phyloP scores from a whole-genome alignment of 495 filamentous ascomycete species.

The Trichoderma asperelloides region DNA sequence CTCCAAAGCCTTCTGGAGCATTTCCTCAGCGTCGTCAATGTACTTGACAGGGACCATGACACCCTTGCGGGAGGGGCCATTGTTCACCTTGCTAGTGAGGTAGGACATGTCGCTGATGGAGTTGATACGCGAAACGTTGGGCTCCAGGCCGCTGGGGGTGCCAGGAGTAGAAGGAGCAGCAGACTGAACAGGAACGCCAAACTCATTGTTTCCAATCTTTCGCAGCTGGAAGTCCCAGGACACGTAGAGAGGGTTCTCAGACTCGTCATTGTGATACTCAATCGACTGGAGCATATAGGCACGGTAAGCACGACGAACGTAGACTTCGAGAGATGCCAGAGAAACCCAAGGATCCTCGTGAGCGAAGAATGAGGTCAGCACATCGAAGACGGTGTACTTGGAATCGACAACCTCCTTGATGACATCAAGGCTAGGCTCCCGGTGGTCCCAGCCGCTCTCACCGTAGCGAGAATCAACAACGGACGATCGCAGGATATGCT shows the following conservation, averaged over 20 bases:
- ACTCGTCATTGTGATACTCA: conserved; percentile 69
- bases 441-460: conserved; percentile 94
- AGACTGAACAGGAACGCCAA: conserved; percentile 66
- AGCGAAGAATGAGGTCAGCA: conserved; percentile 86
- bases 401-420: conserved; percentile 98
- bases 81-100: conserved; percentile 53
- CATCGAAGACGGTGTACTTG: conserved; percentile 96
- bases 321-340: conserved; percentile 87
- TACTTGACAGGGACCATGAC: conserved; percentile 89
- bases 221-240: conserved; percentile 94
- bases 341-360: conserved; percentile 94
- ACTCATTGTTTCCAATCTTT: conserved; percentile 85
- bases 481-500: conserved; percentile 93
- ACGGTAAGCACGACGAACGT: conserved; percentile 92
- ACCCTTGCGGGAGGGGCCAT: conserved; percentile 81
- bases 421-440: conserved; percentile 75
- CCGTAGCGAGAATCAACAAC: conserved; percentile 96
- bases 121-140: conserved; percentile 68
- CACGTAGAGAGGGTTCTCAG: conserved; percentile 70
- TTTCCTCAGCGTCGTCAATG: conserved; percentile 86
- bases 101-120: conserved; percentile 97
- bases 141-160: conserved; percentile 52
- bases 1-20: conserved; percentile 72
- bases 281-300: conserved; percentile 84
- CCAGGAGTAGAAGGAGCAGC: conserved; percentile 74